Evolutionary conservation across 2,329 filamentous ascomycete genomes (phyloP).

Genomic region (Fusarium keratoplasticum): DNA sequence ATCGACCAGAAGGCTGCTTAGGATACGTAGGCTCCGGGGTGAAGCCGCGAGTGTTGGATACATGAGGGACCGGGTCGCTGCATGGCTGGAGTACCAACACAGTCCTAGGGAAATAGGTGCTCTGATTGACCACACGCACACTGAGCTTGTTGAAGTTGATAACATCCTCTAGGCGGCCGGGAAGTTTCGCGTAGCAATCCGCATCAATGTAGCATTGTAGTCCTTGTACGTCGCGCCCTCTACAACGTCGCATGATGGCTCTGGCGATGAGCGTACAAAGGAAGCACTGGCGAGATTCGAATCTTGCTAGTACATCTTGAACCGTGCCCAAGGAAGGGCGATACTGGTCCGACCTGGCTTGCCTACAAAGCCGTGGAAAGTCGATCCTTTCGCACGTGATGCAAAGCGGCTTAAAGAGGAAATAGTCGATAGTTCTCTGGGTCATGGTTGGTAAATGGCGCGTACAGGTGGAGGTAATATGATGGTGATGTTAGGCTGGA

Average conservation of each 20-base stretch:
- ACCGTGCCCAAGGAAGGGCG: not conserved
- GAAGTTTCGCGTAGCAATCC: not conserved
- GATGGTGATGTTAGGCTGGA: not conserved
- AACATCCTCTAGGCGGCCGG: not conserved
- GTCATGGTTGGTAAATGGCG: not conserved
- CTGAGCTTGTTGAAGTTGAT: not conserved
- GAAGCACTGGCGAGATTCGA: not conserved
- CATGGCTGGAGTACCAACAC: not conserved
- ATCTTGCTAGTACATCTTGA: not conserved
- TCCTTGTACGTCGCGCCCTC: not conserved
- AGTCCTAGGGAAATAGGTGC: not conserved
- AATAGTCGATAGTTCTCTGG: not conserved
- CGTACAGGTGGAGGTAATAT: not conserved
- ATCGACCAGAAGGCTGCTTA: not conserved
- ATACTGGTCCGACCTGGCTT: not conserved
- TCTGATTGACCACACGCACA: not conserved
- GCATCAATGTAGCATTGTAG: not conserved
- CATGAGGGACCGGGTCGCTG: not conserved
- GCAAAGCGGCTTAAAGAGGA: not conserved
- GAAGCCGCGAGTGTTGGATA: not conserved
- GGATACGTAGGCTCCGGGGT: not conserved
- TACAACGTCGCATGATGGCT: not conserved
- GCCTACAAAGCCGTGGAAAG: not conserved
- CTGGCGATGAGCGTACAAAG: not conserved
- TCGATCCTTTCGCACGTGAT: not conserved